Evolutionary conservation across 1,284 basidiomycete genomes (phyloP), one percentile per base, ranked within the genome.

Genomic region (Pseudozyma hubeiensis): DNA sequence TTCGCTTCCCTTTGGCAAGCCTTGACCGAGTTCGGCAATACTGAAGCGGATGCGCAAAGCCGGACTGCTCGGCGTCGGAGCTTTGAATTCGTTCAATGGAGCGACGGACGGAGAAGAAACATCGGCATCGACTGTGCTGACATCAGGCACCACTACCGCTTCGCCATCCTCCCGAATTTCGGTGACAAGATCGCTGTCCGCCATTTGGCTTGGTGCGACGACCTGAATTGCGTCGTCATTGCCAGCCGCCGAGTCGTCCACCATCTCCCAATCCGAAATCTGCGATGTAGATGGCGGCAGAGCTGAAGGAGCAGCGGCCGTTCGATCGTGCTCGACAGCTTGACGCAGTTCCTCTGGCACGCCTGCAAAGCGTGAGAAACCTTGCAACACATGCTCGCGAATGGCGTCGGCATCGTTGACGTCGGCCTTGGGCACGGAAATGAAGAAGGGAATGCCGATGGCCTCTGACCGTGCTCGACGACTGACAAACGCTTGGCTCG

Each of bases 361-460:
- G 10, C 49, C 45, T 4, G 75, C 52, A 53, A 74, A 78, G 19
- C 75, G 72, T 37, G 45, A 34, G 37, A 76, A 82, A 31, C 79
- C 71, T 13, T 62, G 49, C 16, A 65, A 14, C 0, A 84, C 72
- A 4, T 54, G 75, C 13, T 62, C 66, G 24, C 67, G 60, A 19
- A 82, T 60, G 4, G 53, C 67, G 17, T 69, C 59, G 10, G 50
- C 43, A 45, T 82, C 68, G 48, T 74, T 70, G 31, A 72, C 39
- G 37, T 76, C 53, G 16, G 60, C 57, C 11, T 68, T 59, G 1
- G 78, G 75, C 11, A 84, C 48, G 7, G 77, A 59, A 29, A 83
- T 75, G 50, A 84, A 80, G 75, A 84, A 82, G 8, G 82, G 82
- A 45, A 81, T 53, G 41, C 82, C 82, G 4, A 71, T 51, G 4